phyloP scores from a whole-genome alignment of 805 yeast genomes.

The Barnettozyma vustinii region DNA sequence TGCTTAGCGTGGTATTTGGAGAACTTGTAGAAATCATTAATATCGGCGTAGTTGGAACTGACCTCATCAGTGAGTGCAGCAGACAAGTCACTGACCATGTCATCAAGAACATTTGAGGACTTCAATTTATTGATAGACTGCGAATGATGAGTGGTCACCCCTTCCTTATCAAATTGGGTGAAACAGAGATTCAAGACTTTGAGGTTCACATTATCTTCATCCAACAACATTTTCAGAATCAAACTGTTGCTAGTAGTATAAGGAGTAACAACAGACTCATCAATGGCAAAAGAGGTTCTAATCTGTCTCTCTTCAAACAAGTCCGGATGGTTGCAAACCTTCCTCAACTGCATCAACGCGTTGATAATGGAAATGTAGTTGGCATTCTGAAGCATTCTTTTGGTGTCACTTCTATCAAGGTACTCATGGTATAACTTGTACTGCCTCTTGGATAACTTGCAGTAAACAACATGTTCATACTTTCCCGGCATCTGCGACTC shows the following conservation, averaged over 20 bases:
- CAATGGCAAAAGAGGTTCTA: slow-evolving; percentile 80
- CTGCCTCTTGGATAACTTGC: slow-evolving; percentile 89
- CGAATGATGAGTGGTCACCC: slow-evolving; percentile 40
- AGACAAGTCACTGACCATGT: slow-evolving; percentile 40
- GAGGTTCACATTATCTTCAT: slow-evolving; percentile 37
- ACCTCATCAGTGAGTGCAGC: slow-evolving; percentile 26
- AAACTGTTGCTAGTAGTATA: slow-evolving; percentile 39
- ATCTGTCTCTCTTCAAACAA: slow-evolving; percentile 94
- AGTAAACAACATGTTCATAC: slow-evolving; percentile 90
- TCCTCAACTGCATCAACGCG: slow-evolving; percentile 95
- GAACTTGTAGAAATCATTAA: slow-evolving; percentile 55
- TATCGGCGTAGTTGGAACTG: slow-evolving; percentile 29
- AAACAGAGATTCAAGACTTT: slow-evolving; percentile 58
- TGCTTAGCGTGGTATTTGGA: slow-evolving; percentile 47
- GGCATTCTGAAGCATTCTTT: slow-evolving; percentile 89
- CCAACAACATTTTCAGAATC: slow-evolving; percentile 30
- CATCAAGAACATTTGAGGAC: slow-evolving; percentile 40
- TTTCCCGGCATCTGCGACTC: slow-evolving; percentile 99
- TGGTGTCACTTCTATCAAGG: slow-evolving; percentile 94
- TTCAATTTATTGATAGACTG: slow-evolving; percentile 39
- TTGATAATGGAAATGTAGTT: slow-evolving; percentile 92
- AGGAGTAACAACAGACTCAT: slow-evolving; percentile 50
- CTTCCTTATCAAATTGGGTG: slow-evolving; percentile 34
- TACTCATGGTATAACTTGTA: slow-evolving; percentile 91
- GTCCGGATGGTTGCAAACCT: slow-evolving; percentile 96